Evolutionary conservation across 768 basidiomycete genomes (phyloP).

Genomic region (Termitomyces sp.): DNA sequence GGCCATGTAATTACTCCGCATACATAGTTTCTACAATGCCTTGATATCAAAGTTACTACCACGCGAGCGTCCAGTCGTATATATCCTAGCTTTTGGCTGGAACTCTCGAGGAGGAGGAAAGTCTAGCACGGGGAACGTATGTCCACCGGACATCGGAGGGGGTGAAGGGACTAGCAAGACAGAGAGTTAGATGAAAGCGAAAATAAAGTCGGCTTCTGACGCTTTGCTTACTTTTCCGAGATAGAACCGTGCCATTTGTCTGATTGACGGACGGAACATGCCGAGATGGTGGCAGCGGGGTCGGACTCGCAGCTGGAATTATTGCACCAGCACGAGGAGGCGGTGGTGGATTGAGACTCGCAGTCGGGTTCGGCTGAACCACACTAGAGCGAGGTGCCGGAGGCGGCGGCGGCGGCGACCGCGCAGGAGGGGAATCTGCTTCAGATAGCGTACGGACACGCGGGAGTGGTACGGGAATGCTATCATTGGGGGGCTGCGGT

Average conservation of each 20-base stretch:
- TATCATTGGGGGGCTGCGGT: constrained; percentile 18
- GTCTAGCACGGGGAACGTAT: constrained; percentile 70
- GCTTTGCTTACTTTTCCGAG: constrained; percentile 43
- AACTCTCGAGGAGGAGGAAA: constrained; percentile 79
- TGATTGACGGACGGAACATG: constrained; percentile 6
- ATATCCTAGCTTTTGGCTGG: constrained; percentile 40
- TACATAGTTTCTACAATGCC: constrained; percentile 18
- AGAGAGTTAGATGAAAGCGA: neutral
- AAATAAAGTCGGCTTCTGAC: neutral
- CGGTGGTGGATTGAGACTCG: constrained; percentile 1
- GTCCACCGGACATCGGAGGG: constrained; percentile 56
- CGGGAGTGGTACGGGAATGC: constrained; percentile 25
- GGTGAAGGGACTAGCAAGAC: constrained; percentile 37
- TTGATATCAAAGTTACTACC: constrained; percentile 70
- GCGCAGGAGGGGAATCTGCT: constrained; percentile 25
- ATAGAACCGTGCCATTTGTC: constrained; percentile 26
- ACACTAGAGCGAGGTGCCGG: constrained; percentile 22
- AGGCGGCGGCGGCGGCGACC: constrained; percentile 25
- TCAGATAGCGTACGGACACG: constrained; percentile 43
- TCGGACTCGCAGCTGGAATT: neutral
- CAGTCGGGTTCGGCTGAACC: constrained; percentile 14
- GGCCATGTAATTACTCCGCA: constrained; percentile 6
- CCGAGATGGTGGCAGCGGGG: constrained; percentile 7
- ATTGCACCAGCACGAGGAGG: no score
- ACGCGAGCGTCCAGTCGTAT: constrained; percentile 57